A percentile compares a stretch with the other conserved stretches of the same genome.
phyloP scores from a whole-genome alignment of 2,329 filamentous ascomycete genomes.

The Fusarium begoniae region DNA sequence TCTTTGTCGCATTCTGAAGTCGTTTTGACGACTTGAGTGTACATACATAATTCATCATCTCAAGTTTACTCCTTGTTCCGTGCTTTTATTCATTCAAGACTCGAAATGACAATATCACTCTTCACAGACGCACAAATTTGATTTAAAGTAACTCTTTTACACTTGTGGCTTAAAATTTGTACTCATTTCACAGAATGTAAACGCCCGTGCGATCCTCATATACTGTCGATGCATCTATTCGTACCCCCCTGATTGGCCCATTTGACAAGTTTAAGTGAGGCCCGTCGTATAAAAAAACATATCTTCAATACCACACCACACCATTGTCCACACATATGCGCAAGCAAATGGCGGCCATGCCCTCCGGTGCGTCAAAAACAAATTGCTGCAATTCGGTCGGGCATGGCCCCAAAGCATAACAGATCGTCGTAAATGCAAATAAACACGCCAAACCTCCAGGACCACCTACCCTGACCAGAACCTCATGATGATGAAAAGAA shows the following conservation, averaged over 20 bases:
- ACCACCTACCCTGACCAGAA: slow-evolving; percentile 32
- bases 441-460: slow-evolving; percentile 34
- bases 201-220: slow-evolving; percentile 21
- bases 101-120: not conserved
- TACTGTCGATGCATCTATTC: slow-evolving; percentile 32
- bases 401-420: slow-evolving; percentile 3
- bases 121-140: not conserved
- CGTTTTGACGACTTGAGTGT: not conserved
- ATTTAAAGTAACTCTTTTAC: not conserved
- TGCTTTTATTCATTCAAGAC: not conserved
- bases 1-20: not conserved
- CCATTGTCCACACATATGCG: slow-evolving; percentile 1
- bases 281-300: not conserved
- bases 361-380: not conserved
- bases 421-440: slow-evolving; percentile 31
- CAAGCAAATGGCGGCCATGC: not conserved
- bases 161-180: not conserved
- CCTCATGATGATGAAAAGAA: slow-evolving; percentile 37
- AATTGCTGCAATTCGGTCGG: not conserved
- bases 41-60: not conserved
- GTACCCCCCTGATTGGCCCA: slow-evolving; percentile 2
- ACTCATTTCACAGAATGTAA: slow-evolving; percentile 10
- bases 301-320: not conserved
- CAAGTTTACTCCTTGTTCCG: not conserved
- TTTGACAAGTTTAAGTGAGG: not conserved